Evolutionary conservation across 2,329 filamentous ascomycete genomes (phyloP), one percentile per base, ranked within the genome.

Genomic region (Onygena corvina): DNA sequence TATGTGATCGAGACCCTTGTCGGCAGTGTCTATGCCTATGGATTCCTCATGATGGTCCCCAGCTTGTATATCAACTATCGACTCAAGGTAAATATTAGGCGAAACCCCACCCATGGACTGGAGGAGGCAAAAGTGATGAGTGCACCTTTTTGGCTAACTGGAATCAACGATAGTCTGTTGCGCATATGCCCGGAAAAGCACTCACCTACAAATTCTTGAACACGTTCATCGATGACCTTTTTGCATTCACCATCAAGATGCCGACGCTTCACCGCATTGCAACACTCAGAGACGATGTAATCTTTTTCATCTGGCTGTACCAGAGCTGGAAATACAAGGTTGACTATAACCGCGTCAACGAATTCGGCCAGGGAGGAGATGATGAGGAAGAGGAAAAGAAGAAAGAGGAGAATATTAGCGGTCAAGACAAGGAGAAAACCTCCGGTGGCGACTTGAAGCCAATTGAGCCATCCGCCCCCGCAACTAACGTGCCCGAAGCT

Each of bases 201-300:
- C 92, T 98, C 87, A 90, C 83, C 66, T 95, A 95, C 77, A 95
- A 96, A 71, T 94, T 94, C 70, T 73, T 96, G 56, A 95, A 96
- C 72, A 96, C 92, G 3, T 98, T 98, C 66, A 96, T 98, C 65
- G 92, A 98, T 67, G 92, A 98, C 63, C 74, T 98, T 27, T 98
- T 98, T 63, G 92, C 92, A 1, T 98, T 96, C 62, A 98, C 92
- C 33, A 95, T 98, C 73, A 96, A 96, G 72, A 98, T 98, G 92
- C 92, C 92, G 0, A 80, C 89, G 54, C 75, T 98, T 47, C 92
- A 98, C 67, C 80, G 92, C 12, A 74, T 98, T 46, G 88, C 92
- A 0, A 96, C 92, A 0, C 76, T 98, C 55, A 77, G 92, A 53
- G 92, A 98, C 64, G 92, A 98, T 62, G 76, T 98, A 56, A 96